phyloP scores from a whole-genome alignment of 2,329 filamentous ascomycete species.

The Clarireedia hainanense region DNA sequence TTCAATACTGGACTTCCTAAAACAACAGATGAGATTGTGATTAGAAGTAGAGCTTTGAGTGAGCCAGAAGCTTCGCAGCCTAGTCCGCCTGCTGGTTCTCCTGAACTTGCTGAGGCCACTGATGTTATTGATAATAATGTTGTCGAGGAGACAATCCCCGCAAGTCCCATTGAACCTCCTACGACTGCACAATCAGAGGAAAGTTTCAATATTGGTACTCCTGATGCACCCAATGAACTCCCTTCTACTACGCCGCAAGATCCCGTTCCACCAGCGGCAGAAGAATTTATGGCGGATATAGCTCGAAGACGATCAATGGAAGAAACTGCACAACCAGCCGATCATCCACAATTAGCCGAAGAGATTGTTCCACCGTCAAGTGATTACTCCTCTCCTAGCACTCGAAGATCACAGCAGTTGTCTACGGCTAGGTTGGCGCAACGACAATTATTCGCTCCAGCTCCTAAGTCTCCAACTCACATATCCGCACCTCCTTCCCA shows the following conservation, averaged over 20 bases:
- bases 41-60: slow-evolving; percentile 2
- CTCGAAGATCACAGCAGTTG: slow-evolving; percentile 5
- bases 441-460: background rate
- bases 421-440: background rate
- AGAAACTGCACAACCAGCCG: background rate
- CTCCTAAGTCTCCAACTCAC: background rate
- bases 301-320: background rate
- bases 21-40: background rate
- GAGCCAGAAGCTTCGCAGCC: background rate
- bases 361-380: background rate
- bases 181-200: background rate
- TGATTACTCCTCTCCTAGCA: slow-evolving; percentile 1
- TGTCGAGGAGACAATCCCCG: background rate
- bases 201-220: background rate
- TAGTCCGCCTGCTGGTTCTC: background rate
- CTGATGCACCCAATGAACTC: background rate
- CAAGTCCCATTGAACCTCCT: background rate
- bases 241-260: slow-evolving; percentile 1
- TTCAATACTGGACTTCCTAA: background rate
- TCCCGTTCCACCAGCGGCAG: background rate
- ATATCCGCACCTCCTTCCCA: background rate
- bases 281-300: background rate
- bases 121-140: background rate
- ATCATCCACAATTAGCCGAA: background rate
- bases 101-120: slow-evolving; percentile 5